A percentile compares a stretch with the other conserved stretches of the same genome.
These are phyloP conservation scores for Rhexocercosporidium sp. DNA, from an alignment of 2,329 filamentous ascomycete species.

Conservation along the genomic window DNA sequence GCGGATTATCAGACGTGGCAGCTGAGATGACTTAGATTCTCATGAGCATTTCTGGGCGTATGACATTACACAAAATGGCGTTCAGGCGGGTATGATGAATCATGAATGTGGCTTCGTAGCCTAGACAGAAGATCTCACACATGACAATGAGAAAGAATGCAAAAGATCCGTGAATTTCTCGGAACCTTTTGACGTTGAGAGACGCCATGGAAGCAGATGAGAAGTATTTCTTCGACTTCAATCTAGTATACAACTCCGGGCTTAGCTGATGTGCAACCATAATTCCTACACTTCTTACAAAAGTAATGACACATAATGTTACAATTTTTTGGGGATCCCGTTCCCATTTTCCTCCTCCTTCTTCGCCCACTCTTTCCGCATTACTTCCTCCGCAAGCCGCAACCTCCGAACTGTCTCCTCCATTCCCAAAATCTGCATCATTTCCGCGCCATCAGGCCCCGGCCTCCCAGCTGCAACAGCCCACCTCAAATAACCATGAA, in stretches of 20 bases:
- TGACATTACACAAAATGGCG: slow-evolving; percentile 26
- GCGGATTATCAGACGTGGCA: neutral
- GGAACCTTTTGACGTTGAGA: neutral
- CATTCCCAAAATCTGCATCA: slow-evolving; percentile 60
- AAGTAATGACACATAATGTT: neutral
- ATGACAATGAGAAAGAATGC: slow-evolving; percentile 11
- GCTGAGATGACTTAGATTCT: neutral
- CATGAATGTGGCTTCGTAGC: slow-evolving; percentile 20
- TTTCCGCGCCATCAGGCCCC: slow-evolving; percentile 58
- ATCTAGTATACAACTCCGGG: neutral
- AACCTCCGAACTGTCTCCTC: slow-evolving; percentile 52
- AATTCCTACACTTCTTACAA: neutral
- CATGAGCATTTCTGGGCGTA: slow-evolving; percentile 31
- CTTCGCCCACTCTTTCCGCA: neutral
- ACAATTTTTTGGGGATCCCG: neutral
- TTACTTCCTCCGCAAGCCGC: slow-evolving; percentile 27
- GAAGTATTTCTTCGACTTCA: neutral
- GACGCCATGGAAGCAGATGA: neutral
- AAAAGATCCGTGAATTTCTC: neutral
- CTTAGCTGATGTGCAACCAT: neutral
- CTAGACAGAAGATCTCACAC: slow-evolving; percentile 9
- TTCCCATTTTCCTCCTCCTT: neutral
- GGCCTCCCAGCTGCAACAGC: slow-evolving; percentile 56
- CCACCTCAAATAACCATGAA: slow-evolving; percentile 62
- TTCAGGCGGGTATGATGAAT: slow-evolving; percentile 27